phyloP scores from a whole-genome alignment of 2,329 filamentous ascomycete species.

The Epichloe amarillans region DNA sequence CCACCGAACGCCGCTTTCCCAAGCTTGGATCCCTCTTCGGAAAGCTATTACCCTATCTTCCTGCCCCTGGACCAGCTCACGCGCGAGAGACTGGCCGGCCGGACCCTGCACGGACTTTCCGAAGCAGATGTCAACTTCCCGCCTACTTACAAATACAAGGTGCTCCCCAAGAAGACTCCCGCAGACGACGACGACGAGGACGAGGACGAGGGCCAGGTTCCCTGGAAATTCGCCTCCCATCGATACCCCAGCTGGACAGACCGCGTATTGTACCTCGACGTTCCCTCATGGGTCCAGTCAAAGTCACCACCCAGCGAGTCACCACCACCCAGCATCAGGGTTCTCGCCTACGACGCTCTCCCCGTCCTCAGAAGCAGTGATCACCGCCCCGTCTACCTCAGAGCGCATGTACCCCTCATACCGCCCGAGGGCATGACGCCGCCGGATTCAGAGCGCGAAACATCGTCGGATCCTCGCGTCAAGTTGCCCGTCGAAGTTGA shows the following conservation, averaged over 20 bases:
- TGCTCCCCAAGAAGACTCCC: constrained; percentile 13
- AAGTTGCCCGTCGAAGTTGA: constrained; percentile 39
- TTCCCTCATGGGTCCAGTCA: constrained; percentile 36
- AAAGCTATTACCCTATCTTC: constrained; percentile 51
- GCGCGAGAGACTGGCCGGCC: constrained; percentile 52
- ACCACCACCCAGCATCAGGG: constrained; percentile 24
- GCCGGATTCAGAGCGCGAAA: constrained; percentile 9
- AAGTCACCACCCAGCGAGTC: constrained; percentile 15
- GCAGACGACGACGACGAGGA: constrained; percentile 15
- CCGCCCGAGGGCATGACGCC: constrained; percentile 25
- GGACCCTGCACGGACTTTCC: constrained; percentile 63
- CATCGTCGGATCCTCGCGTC: constrained; percentile 26
- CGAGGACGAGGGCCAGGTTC: constrained; percentile 21
- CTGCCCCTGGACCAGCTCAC: constrained; percentile 68
- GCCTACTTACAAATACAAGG: constrained; percentile 84
- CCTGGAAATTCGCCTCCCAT: constrained; percentile 65
- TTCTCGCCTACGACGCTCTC: constrained; percentile 60
- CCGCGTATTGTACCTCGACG: constrained; percentile 65
- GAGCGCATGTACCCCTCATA: constrained; percentile 51
- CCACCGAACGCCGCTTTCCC: constrained; percentile 48
- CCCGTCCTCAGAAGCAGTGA: constrained; percentile 75
- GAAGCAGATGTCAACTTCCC: constrained; percentile 69
- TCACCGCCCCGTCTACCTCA: constrained; percentile 71
- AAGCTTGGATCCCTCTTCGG: constrained; percentile 40
- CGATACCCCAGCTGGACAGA: constrained; percentile 93